These are phyloP conservation scores for Phyllostachys edulis DNA, from an alignment of 176 grass and related monocot species.

Conservation along the genomic window DNA sequence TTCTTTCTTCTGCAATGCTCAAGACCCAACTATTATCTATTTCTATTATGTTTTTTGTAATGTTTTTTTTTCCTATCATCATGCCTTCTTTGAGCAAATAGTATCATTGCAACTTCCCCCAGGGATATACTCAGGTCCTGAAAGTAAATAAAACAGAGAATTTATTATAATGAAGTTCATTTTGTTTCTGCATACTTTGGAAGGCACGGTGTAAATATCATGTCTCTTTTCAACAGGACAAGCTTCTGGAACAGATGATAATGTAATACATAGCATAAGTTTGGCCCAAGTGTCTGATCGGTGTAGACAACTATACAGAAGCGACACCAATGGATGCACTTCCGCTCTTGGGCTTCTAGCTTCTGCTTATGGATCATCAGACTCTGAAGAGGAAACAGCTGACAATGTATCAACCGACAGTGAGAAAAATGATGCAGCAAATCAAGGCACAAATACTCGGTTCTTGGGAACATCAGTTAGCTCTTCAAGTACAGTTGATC, in stretches of 20 bases:
- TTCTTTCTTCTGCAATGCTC: neutral
- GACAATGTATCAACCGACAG: conserved; percentile 25
- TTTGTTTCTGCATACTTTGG: neutral
- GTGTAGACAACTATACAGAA: conserved; percentile 47
- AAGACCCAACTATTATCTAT: neutral
- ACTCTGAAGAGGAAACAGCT: conserved; percentile 65
- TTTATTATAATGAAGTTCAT: neutral
- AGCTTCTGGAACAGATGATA: conserved; percentile 28
- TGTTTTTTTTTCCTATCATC: neutral
- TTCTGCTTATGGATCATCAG: conserved; percentile 78
- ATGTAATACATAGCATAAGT: conserved; percentile 32
- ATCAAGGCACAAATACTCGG: conserved; percentile 10
- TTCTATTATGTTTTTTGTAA: neutral
- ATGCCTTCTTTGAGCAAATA: neutral
- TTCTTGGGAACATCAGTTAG: conserved; percentile 23
- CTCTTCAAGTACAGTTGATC: conserved; percentile 21
- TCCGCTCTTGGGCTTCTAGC: conserved; percentile 89
- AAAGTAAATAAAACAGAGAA: conserved; percentile 12
- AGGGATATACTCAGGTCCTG: neutral
- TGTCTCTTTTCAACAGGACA: conserved; percentile 43
- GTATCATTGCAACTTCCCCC: neutral
- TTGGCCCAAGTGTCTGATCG: conserved; percentile 53
- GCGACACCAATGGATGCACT: conserved; percentile 29
- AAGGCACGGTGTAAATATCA: conserved; percentile 15
- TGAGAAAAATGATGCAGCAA: conserved; percentile 46